Evolutionary conservation across 108 stramenopile genomes (phyloP), one percentile per base, ranked within the genome.

Genomic region (Nannochloropsis salina): DNA sequence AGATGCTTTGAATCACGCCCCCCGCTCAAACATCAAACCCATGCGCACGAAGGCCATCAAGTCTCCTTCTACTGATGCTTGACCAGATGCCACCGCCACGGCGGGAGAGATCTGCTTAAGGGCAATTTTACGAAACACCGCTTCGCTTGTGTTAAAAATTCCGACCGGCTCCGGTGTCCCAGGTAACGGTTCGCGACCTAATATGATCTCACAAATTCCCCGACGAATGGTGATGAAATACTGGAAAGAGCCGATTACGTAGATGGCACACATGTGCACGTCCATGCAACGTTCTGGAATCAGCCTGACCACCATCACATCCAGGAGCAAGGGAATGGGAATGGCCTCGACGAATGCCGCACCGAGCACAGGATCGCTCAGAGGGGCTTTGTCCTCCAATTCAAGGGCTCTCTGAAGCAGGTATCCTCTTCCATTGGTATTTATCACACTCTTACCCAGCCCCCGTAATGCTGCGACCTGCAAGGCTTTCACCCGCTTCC

Each of bases 21-120:
- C 61, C 61, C 8, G 15, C 61, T 74, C 61, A 74, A 74, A 74
- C 61, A 74, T 74, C 3, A 74, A n/a, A 74, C n/a, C n/a, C 61
- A 74, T 74, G 20, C 8, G 15, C 8, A 74, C 61, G 6, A 74
- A 74, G 6, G 61, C 61, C 8, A n/a, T n/a, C 61, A 74, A 8
- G 6, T 74, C 61, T 74, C 61, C 61, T n/a, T 74, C 61, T n/a
- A 74, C n/a, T n/a, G 61, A n/a, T n/a, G 61, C 61, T n/a, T 74
- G 20, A 15, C 61, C 61, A 1, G 2, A n/a, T n/a, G 61, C 61
- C 61, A 74, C 61, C 20, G 61, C 61, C 61, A 8, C 61, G 15
- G 61, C 61, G 1, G 61, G 61, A 0, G 4, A n/a, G 3, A 74
- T 4, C 61, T 74, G 15, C 15, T 74, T 74, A 1, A 74, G n/a